Conservation (phyloP, 352 stramenopile genomes). For the Vaucheria bursata region DNA sequence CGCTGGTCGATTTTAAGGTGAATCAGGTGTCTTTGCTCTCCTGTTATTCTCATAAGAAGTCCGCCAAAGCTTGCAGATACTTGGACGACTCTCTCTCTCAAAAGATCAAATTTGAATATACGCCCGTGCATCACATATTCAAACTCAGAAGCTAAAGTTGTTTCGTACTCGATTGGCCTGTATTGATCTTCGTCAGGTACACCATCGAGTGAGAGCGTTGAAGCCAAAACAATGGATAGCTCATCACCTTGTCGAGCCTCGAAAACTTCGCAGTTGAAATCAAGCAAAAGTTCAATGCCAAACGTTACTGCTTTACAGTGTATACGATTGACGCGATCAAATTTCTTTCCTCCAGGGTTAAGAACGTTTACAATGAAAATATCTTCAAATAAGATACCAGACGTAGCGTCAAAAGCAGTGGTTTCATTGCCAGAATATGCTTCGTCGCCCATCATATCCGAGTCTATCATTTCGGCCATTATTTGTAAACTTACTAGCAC, state of each 20-base stretch:
- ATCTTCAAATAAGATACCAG: conserved; percentile 84
- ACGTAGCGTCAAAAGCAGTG: no score
- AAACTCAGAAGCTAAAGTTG: conserved; percentile 85
- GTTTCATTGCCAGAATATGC: no score
- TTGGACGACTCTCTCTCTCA: conserved; percentile 29
- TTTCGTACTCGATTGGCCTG: conserved; percentile 31
- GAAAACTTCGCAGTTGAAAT: conserved; percentile 97
- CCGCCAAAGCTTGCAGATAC: conserved; percentile 86
- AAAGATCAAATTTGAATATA: conserved; percentile 72
- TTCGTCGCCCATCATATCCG: no score
- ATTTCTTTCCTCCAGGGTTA: conserved; percentile 96
- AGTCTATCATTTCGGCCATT: no score
- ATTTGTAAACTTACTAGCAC: no score
- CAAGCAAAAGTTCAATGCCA: conserved; percentile 87
- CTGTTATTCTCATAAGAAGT: conserved; percentile 90
- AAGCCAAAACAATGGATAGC: conserved; percentile 88
- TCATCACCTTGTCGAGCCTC: conserved; percentile 85
- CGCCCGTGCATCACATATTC: conserved; percentile 98
- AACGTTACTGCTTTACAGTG: conserved; percentile 91
- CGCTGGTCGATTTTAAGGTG: conserved; percentile 92
- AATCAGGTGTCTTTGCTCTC: conserved; percentile 88
- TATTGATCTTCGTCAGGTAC: conserved; percentile 81
- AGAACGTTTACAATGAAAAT: conserved; percentile 93
- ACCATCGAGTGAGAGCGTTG: conserved; percentile 87
- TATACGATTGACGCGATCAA: conserved; percentile 87